Evolutionary conservation across 2,329 filamentous ascomycete species (phyloP).

Genomic region (Pseudocercospora crystallina): DNA sequence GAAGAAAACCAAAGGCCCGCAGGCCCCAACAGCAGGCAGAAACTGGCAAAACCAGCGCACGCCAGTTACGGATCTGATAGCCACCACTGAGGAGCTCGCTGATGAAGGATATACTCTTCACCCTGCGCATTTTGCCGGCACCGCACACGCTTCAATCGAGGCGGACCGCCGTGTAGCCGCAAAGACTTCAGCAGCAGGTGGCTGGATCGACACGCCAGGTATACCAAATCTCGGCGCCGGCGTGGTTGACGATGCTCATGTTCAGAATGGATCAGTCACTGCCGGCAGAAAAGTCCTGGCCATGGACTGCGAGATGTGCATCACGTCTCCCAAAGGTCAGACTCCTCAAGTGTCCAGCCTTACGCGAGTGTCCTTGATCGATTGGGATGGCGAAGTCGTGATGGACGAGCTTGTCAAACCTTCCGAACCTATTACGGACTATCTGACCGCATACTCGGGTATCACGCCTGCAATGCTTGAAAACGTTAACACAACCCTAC

Average conservation of each 20-base stretch:
- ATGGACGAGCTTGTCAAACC: conserved; percentile 93
- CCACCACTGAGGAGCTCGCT: conserved; percentile 68
- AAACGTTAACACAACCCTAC: conserved; percentile 76
- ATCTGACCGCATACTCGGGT: conserved; percentile 81
- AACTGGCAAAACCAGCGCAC: conserved; percentile 74
- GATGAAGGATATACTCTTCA: conserved; percentile 86
- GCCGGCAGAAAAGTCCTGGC: conserved; percentile 76
- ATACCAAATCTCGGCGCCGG: conserved; percentile 68
- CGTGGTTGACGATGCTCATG: conserved; percentile 64
- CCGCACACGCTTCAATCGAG: conserved; percentile 38
- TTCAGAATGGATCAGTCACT: conserved; percentile 79
- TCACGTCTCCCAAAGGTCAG: conserved; percentile 59
- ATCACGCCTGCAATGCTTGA: conserved; percentile 85
- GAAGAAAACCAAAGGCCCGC: conserved; percentile 59
- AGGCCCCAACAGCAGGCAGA: conserved; percentile 62
- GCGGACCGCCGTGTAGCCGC: conserved; percentile 40
- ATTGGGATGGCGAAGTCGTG: conserved; percentile 79
- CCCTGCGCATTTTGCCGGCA: conserved; percentile 63
- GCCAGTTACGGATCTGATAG: conserved; percentile 76
- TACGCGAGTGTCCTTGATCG: conserved; percentile 81
- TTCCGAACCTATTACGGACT: conserved; percentile 81
- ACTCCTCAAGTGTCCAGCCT: conserved; percentile 72
- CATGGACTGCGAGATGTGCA: conserved; percentile 97
- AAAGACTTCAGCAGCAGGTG: conserved; percentile 55
- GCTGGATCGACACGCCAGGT: conserved; percentile 75